Conservation (phyloP, 257 asterid genomes). For the Primulina huaijiensis region DNA sequence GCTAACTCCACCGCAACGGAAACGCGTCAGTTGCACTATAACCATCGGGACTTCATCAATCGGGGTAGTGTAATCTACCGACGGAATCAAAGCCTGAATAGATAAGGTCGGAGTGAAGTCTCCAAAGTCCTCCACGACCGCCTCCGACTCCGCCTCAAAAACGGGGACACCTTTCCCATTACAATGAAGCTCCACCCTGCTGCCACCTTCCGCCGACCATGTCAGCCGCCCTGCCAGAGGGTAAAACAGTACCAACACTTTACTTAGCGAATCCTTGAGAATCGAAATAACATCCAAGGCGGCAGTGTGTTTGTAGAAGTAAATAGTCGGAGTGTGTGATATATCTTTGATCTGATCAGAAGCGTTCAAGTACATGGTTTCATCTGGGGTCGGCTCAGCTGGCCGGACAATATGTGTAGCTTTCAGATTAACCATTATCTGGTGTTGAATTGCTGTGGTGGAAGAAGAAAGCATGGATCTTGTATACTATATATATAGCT, state of each 20-base stretch:
- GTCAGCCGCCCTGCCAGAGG: slow-evolving; percentile 56
- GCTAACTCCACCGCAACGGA: slow-evolving; percentile 51
- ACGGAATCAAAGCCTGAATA: slow-evolving; percentile 40
- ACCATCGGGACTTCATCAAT: slow-evolving; percentile 43
- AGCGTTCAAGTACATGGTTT: slow-evolving; percentile 35
- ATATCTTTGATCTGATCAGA: slow-evolving; percentile 55
- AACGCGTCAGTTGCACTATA: slow-evolving; percentile 45
- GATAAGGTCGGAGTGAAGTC: slow-evolving; percentile 49
- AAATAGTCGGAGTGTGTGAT: slow-evolving; percentile 55
- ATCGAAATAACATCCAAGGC: slow-evolving; percentile 19
- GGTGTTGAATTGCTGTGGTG: not conserved
- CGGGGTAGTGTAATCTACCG: slow-evolving; percentile 48
- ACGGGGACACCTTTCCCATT: slow-evolving; percentile 45
- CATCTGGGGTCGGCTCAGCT: slow-evolving; percentile 46
- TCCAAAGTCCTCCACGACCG: slow-evolving; percentile 44
- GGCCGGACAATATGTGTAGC: slow-evolving; percentile 56
- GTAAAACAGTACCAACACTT: slow-evolving; percentile 43
- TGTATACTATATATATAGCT: not conserved
- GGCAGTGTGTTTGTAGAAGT: slow-evolving; percentile 37
- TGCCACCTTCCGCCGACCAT: slow-evolving; percentile 43
- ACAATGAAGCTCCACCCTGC: slow-evolving; percentile 62
- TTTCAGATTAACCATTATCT: slow-evolving; percentile 30
- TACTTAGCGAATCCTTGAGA: slow-evolving; percentile 40
- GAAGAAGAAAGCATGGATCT: not conserved
- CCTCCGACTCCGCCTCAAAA: slow-evolving; percentile 48